Percentiles rank a stretch among this genome's conserved stretches.
These are phyloP conservation scores for Lasiosphaeria hispida DNA, from an alignment of 495 filamentous ascomycete genomes.

Conservation along the genomic window DNA sequence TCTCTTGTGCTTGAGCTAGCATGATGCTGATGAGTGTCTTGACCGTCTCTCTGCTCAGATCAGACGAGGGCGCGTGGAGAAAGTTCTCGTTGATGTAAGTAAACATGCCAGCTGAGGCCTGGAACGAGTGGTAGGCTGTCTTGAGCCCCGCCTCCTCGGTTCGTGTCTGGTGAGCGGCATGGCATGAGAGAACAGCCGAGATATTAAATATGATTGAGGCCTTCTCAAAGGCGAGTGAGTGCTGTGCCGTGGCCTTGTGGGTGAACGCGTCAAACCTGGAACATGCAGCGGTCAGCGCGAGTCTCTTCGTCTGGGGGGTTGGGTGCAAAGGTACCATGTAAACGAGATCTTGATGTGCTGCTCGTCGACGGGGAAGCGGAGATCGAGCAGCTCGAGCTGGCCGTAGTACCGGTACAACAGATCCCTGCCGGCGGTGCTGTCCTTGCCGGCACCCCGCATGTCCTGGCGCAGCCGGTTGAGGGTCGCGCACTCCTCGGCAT, in stretches of 20 bases:
- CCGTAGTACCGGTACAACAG: slow-evolving; percentile 96
- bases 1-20: slow-evolving; percentile 93
- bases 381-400: slow-evolving; percentile 89
- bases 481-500: slow-evolving; percentile 89
- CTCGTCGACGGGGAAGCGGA: slow-evolving; percentile 96
- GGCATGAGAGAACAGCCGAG: slow-evolving; percentile 92
- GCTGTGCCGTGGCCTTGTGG: slow-evolving; percentile 91
- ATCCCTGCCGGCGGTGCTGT: slow-evolving; percentile 91
- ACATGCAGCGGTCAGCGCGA: not conserved
- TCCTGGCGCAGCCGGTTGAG: slow-evolving; percentile 97
- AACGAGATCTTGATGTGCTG: slow-evolving; percentile 98
- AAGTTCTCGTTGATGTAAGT: slow-evolving; percentile 99
- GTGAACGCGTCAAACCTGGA: slow-evolving; percentile 97
- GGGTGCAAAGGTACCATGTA: slow-evolving; percentile 69
- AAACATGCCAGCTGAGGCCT: slow-evolving; percentile 98
- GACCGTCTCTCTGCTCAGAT: slow-evolving; percentile 90
- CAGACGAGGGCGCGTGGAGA: slow-evolving; percentile 90
- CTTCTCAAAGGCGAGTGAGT: slow-evolving; percentile 96
- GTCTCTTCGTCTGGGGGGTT: not conserved
- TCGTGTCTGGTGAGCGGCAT: slow-evolving; percentile 89
- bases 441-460: slow-evolving; percentile 96
- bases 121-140: slow-evolving; percentile 96
- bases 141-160: slow-evolving; percentile 91
- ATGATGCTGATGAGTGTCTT: slow-evolving; percentile 91
- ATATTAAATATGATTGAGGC: slow-evolving; percentile 99